Base-by-base conservation (phyloP, 1,284 basidiomycete genomes). In the Naganishia sp. region DNA sequence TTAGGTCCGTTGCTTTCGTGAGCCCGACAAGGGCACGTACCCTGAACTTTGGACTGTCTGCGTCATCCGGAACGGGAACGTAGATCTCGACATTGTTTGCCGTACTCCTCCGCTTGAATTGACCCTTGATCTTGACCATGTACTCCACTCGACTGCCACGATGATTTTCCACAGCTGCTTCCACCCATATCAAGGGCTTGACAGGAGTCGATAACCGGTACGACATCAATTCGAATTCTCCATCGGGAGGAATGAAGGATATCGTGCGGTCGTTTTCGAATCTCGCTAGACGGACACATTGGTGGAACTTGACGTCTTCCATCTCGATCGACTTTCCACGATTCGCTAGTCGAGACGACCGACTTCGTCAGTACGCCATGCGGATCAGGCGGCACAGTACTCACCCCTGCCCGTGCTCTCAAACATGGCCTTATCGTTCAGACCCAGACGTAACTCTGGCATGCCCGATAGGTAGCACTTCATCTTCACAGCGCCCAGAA, bases 361-460 rank as follows among this genome's bases (percentile, higher is more conserved):
- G 7, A 31, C 15, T 54, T 4, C 10, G 3, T 4, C 23, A 35
- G 5, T 32, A n/a, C 6, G 51, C 13, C 51, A 69, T 15, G 21
- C 43, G 28, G 32, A 43, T 41, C 43, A 52, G 32, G 21, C 45
- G 42, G 43, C 3, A 3, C 23, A 52, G 31, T 46, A 83, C 90
- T 75, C 75, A 93, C 92, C 92, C 74, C 95, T 85, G 13, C 96
- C 95, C 3, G 94, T 99, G 72, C 85, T 92, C 81, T 99, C 95
- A 74, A 99, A 97, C 94, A 98, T 98, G 78, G 98, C 94, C 81
- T 99, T 99, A 82, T 99, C 96, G 80, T 99, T 99, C 66, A 99
- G 83, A 0, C 96, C 96, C 39, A 99, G 81, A 57, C 96, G 84
- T 62, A 99, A 83, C 77, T 99, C 96, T 13, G 96, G 96, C 96